Evolutionary conservation across 768 basidiomycete genomes (phyloP).

Genomic region (Leccinellum albellum): DNA sequence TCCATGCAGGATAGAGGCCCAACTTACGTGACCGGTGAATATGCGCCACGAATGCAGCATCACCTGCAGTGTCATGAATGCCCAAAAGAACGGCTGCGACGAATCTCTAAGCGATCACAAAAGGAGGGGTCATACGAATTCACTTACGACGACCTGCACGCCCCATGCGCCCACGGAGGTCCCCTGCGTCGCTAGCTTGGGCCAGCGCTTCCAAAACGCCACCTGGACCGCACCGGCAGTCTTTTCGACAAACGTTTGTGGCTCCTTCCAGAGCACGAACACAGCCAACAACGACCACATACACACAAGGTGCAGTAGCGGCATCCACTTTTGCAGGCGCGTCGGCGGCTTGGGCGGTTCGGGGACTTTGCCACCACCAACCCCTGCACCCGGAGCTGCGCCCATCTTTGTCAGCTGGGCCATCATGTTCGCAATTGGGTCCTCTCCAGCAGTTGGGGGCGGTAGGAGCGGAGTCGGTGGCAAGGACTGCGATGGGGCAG

Average conservation of each 20-base stretch:
- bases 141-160: constrained; percentile 56
- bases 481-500: constrained; percentile 8
- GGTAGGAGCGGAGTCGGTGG: neutral
- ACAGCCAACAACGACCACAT: constrained; percentile 64
- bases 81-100: constrained; percentile 76
- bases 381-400: constrained; percentile 15
- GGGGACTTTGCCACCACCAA: constrained; percentile 26
- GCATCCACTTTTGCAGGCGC: constrained; percentile 56
- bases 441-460: constrained; percentile 27
- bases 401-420: constrained; percentile 26
- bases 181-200: constrained; percentile 43
- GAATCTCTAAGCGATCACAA: neutral
- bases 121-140: neutral
- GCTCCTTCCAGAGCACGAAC: constrained; percentile 67
- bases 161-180: constrained; percentile 39
- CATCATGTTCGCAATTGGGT: constrained; percentile 48
- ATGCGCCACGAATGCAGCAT: constrained; percentile 69
- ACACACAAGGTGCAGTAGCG: constrained; percentile 59
- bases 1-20: neutral
- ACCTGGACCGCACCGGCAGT: constrained; percentile 33
- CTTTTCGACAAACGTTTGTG: constrained; percentile 42
- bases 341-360: constrained; percentile 37
- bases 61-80: constrained; percentile 69
- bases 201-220: constrained; percentile 60
- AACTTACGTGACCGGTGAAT: constrained; percentile 63